These are phyloP conservation scores for Zoysia pacifica DNA, from an alignment of 176 grass and related monocot species.

Conservation along the genomic window DNA sequence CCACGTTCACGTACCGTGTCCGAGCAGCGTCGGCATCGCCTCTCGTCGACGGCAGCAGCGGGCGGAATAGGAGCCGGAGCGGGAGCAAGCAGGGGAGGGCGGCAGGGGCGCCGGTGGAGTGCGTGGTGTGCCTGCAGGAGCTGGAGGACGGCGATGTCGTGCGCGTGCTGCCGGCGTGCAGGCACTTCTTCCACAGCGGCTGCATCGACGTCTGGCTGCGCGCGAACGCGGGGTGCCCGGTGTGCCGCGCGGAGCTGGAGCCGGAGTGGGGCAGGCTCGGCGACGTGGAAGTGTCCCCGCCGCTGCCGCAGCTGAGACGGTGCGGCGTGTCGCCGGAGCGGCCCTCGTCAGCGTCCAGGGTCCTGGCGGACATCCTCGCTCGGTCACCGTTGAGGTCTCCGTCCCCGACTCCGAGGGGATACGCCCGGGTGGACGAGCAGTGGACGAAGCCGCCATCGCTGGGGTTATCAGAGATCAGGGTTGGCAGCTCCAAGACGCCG, in stretches of 20 bases:
- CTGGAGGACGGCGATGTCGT: slow-evolving; percentile 61
- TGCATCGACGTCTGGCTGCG: slow-evolving; percentile 58
- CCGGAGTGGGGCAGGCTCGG: not conserved
- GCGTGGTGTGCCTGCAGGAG: slow-evolving; percentile 62
- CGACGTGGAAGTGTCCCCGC: not conserved
- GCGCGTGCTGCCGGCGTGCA: slow-evolving; percentile 54
- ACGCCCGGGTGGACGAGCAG: not conserved
- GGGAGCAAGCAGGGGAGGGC: slow-evolving; percentile 24
- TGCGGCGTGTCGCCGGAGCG: slow-evolving; percentile 37
- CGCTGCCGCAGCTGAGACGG: slow-evolving; percentile 27
- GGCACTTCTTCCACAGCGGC: slow-evolving; percentile 54
- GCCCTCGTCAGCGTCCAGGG: slow-evolving; percentile 30
- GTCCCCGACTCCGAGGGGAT: slow-evolving; percentile 4
- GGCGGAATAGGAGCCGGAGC: not conserved
- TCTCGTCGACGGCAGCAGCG: not conserved
- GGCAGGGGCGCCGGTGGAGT: slow-evolving; percentile 31
- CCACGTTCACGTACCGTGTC: slow-evolving; percentile 48
- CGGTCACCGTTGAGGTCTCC: slow-evolving; percentile 40
- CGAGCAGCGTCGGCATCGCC: not conserved
- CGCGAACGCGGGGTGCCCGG: slow-evolving; percentile 45
- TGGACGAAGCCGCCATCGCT: not conserved
- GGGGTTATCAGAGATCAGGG: not conserved
- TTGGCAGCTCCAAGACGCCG: slow-evolving; percentile 30
- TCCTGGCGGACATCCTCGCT: slow-evolving; percentile 38
- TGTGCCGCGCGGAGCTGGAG: slow-evolving; percentile 54